A percentile compares a stretch with the other conserved stretches of the same genome.
Conservation (phyloP, 2,329 filamentous ascomycete species). For the Beauveria scarabaeidicola region DNA sequence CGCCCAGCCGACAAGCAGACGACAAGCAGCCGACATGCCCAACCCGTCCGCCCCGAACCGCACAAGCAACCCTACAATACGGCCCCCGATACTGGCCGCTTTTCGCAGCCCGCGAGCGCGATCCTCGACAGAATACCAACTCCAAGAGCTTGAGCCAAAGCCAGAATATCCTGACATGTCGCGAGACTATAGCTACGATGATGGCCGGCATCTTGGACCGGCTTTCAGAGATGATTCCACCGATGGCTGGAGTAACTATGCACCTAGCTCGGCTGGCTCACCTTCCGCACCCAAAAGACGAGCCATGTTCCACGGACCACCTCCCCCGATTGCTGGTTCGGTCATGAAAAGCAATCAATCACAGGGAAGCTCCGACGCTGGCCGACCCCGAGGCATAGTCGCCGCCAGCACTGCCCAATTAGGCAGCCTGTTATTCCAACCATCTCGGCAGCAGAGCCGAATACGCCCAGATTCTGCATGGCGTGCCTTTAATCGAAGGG, state of each 20-base stretch:
- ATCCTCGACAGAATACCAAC: slow-evolving; percentile 27
- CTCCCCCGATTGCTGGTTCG: slow-evolving; percentile 41
- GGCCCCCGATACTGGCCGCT: slow-evolving; percentile 19
- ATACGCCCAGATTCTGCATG: slow-evolving; percentile 35
- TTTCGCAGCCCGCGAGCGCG: slow-evolving; percentile 19
- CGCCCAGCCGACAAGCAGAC: not conserved
- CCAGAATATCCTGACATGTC: slow-evolving; percentile 17
- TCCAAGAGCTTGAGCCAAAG: slow-evolving; percentile 31
- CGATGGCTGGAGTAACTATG: slow-evolving; percentile 15
- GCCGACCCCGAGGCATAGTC: slow-evolving; percentile 13
- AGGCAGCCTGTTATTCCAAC: slow-evolving; percentile 33
- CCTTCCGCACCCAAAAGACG: slow-evolving; percentile 24
- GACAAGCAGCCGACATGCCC: slow-evolving; percentile 9
- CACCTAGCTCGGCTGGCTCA: slow-evolving; percentile 22
- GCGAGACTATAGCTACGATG: slow-evolving; percentile 1
- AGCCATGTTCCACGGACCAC: slow-evolving; percentile 39
- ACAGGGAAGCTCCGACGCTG: slow-evolving; percentile 13
- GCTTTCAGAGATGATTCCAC: slow-evolving; percentile 13
- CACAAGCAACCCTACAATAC: slow-evolving; percentile 14
- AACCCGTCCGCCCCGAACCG: slow-evolving; percentile 7
- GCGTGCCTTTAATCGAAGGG: slow-evolving; percentile 37
- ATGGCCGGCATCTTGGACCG: slow-evolving; percentile 9
- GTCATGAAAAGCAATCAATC: slow-evolving; percentile 23
- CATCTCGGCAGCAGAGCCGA: slow-evolving; percentile 18
- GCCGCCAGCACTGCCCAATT: slow-evolving; percentile 16